A percentile compares a stretch with the other conserved stretches of the same genome.
Conservation (phyloP, 75 land plant genomes). For the Pinus albicaulis region DNA sequence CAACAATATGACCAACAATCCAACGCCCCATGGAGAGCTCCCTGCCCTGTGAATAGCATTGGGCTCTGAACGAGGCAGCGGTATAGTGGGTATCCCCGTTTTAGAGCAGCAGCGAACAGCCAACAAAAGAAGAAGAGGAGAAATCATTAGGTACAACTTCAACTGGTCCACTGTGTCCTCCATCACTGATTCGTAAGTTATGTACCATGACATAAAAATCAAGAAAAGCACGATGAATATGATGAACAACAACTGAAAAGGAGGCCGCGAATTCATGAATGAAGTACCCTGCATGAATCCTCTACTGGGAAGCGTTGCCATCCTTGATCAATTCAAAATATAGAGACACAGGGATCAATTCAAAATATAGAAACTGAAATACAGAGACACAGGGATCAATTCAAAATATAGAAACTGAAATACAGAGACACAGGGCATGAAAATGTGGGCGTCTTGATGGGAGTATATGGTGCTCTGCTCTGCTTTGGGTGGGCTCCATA, state of each 20-base stretch:
- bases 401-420: no score
- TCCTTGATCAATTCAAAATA: no score
- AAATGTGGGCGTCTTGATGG: no score
- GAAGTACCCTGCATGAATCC: neutral
- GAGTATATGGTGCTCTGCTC: no score
- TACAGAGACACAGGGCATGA: no score
- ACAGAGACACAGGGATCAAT: no score
- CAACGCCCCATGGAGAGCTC: slow-evolving; percentile 61
- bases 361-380: no score
- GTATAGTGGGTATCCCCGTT: neutral
- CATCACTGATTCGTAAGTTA: slow-evolving; percentile 27
- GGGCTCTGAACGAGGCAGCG: slow-evolving; percentile 19
- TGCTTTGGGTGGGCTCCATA: no score
- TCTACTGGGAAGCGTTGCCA: no score
- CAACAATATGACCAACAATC: slow-evolving; percentile 24
- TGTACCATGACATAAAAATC: slow-evolving; percentile 40
- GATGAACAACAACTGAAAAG: slow-evolving; percentile 39
- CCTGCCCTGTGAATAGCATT: slow-evolving; percentile 46
- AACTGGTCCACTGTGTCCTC: slow-evolving; percentile 26
- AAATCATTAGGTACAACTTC: slow-evolving; percentile 28
- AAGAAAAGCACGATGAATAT: slow-evolving; percentile 25
- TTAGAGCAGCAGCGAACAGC: slow-evolving; percentile 32
- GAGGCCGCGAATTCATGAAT: neutral
- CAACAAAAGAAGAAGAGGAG: slow-evolving; percentile 37
- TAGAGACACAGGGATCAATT: no score